Evolutionary conservation across 2,329 filamentous ascomycete species (phyloP).

Genomic region (Neurospora sp.): DNA sequence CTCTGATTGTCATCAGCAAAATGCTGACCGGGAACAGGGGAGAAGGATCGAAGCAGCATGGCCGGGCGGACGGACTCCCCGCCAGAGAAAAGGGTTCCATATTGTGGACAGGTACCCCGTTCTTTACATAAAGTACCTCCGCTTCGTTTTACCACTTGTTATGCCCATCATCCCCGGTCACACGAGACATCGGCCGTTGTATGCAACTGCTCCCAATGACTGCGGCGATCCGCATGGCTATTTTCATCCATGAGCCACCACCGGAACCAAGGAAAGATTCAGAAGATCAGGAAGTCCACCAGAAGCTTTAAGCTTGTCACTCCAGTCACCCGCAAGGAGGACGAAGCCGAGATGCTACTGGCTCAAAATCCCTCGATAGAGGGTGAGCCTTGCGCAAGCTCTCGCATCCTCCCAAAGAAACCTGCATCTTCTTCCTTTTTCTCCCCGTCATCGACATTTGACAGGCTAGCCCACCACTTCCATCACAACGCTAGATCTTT

Average conservation of each 20-base stretch:
- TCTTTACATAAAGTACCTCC: neutral
- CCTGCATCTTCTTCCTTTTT: neutral
- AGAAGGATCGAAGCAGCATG: neutral
- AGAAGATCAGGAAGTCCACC: neutral
- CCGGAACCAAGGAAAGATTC: neutral
- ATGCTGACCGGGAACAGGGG: neutral
- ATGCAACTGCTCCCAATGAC: neutral
- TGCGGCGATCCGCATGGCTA: neutral
- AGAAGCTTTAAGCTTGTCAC: neutral
- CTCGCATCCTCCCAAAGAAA: neutral
- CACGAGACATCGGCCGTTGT: neutral
- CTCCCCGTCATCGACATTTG: neutral
- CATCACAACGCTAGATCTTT: neutral
- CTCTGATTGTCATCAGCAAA: neutral
- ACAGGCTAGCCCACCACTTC: neutral
- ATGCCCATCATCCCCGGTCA: neutral
- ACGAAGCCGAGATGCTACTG: neutral
- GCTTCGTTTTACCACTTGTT: neutral
- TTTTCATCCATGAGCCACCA: neutral
- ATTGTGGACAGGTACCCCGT: neutral
- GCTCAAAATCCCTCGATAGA: neutral
- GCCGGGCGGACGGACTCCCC: neutral
- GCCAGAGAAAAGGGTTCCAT: neutral
- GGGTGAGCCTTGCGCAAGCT: neutral
- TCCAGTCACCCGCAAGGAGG: neutral